Evolutionary conservation across 1,284 basidiomycete genomes (phyloP).

Genomic region (Ustilago loliicola): DNA sequence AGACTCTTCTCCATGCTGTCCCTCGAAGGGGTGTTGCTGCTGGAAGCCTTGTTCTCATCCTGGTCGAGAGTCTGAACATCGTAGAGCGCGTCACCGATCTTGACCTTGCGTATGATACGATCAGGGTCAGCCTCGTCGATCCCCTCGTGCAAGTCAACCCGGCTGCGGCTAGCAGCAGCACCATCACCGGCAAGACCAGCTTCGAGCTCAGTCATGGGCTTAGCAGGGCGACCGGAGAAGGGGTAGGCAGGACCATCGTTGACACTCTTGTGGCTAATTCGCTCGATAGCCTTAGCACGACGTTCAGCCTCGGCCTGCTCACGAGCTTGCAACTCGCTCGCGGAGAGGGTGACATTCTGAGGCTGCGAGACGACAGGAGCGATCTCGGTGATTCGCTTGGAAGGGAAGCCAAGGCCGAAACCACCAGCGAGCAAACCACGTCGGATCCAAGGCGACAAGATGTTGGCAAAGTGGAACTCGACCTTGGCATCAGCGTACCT

Average conservation of each 20-base stretch:
- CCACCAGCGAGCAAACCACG: conserved; percentile 59
- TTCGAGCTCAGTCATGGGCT: conserved; percentile 66
- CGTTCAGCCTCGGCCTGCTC: conserved; percentile 40
- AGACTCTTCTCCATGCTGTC: conserved; percentile 39
- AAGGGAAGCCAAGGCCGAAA: conserved; percentile 47
- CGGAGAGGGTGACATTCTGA: conserved; percentile 33
- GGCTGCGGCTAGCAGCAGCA: conserved; percentile 62
- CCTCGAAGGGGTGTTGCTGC: conserved; percentile 12
- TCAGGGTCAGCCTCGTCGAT: conserved; percentile 70
- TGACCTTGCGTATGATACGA: conserved; percentile 69
- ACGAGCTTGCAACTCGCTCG: conserved; percentile 35
- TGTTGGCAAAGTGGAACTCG: conserved; percentile 87
- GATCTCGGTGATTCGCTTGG: conserved; percentile 54
- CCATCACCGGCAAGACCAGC: conserved; percentile 71
- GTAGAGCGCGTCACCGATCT: conserved; percentile 35
- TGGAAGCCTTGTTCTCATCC: conserved; percentile 5
- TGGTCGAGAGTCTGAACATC: conserved; percentile 29
- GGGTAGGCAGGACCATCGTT: conserved; percentile 48
- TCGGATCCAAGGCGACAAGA: conserved; percentile 93
- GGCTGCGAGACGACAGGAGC: conserved; percentile 78
- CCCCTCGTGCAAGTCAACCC: conserved; percentile 72
- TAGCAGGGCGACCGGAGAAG: conserved; percentile 33
- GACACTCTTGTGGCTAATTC: conserved; percentile 42
- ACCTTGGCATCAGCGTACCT: conserved; percentile 85
- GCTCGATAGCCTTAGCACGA: conserved; percentile 43